Base-by-base conservation (phyloP, 805 yeast genomes). In the Candida vaughaniae region DNA sequence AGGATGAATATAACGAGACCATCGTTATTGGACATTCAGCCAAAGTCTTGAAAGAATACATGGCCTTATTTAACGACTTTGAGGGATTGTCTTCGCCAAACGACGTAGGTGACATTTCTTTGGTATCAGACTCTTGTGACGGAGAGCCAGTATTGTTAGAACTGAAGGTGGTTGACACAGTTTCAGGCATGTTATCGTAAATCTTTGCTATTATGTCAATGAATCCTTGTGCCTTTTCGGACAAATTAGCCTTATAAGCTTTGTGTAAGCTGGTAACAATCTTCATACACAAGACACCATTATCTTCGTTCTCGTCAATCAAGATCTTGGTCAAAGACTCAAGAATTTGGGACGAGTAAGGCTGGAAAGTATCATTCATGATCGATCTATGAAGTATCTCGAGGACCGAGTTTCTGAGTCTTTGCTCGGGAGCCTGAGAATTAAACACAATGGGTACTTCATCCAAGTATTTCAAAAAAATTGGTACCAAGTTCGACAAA, bases 21-120 rank as follows among this genome's bases (percentile, higher is more conserved):
- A 93, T 85, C 3, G 96, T 89, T 26, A 93, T 91, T 7, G 99
- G 99, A 56, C 98, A 90, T 58, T 93, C 99, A 0, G 96, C 86
- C 42, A 93, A 73, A 10, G 91, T 87, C 56, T 89, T 90, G 71
- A 93, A 91, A 1, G 97, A 89, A 46, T 59, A 71, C 75, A 86
- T 75, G 4, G 96, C 83, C 43, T 74, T 76, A 29, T 74, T 73
- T 36, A 89, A 67, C 2, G 73, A 65, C 41, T 79, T 80, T 2
- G 69, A 44, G 6, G 70, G 73, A 22, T 64, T 69, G 10, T 69
- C 66, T 12, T 68, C 70, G 17, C 60, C 57, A 22, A 69, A 54
- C 5, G 73, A 59, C 1, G 81, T 70, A 16, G 60, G 61, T 3
- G 64, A 50, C 53, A 49, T 50, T 29, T 59, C 66, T 30, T 55